Evolutionary conservation across 2,329 filamentous ascomycete species (phyloP).

Genomic region (Sphaerulina musiva): DNA sequence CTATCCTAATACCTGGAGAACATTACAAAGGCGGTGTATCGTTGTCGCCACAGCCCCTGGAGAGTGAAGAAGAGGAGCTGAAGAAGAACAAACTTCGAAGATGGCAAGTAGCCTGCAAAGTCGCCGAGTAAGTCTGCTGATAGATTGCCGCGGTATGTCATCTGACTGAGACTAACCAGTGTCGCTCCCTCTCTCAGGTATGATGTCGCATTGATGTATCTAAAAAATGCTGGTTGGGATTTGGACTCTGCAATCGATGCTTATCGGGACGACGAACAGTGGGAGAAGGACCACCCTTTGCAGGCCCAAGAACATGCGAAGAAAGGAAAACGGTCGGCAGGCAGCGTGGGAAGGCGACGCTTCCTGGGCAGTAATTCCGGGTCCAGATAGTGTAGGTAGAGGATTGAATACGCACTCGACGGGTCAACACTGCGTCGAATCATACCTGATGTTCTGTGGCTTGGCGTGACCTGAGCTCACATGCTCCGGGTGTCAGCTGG

Average conservation of each 20-base stretch:
- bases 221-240: slow-evolving; percentile 63
- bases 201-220: slow-evolving; percentile 66
- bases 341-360: slow-evolving; percentile 32
- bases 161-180: slow-evolving; percentile 36
- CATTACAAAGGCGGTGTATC: slow-evolving; percentile 62
- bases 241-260: slow-evolving; percentile 57
- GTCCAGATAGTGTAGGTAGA: neutral
- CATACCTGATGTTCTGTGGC: too few species aligned
- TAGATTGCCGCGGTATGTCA: neutral
- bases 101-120: slow-evolving; percentile 75
- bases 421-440: too few species aligned
- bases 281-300: slow-evolving; percentile 64
- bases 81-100: slow-evolving; percentile 64
- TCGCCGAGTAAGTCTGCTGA: slow-evolving; percentile 55
- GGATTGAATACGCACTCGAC: too few species aligned
- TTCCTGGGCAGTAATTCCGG: slow-evolving; percentile 29
- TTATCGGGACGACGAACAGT: slow-evolving; percentile 65
- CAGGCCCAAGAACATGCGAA: slow-evolving; percentile 44
- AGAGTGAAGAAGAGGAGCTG: slow-evolving; percentile 66
- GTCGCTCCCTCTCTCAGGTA: slow-evolving; percentile 43
- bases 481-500: too few species aligned
- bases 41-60: slow-evolving; percentile 63
- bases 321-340: slow-evolving; percentile 32
- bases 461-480: too few species aligned
- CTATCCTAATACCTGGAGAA: slow-evolving; percentile 63